These are phyloP conservation scores for Prillingera fragicola DNA, from an alignment of 1,284 basidiomycete species.

Conservation along the genomic window DNA sequence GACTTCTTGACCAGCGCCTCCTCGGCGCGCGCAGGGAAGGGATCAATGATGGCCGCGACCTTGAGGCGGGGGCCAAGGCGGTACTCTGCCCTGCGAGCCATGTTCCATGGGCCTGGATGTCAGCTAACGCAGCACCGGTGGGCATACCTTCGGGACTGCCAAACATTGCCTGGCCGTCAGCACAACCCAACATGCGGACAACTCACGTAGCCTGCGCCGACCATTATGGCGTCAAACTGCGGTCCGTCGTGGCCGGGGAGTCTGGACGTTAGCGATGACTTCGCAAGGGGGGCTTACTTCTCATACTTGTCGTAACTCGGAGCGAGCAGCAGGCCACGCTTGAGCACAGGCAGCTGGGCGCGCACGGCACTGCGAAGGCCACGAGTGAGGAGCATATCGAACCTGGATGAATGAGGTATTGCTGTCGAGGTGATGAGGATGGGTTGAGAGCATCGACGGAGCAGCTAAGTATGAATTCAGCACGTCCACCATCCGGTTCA, in stretches of 20 bases:
- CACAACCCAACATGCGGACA: not conserved
- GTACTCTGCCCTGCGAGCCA: conserved; percentile 29
- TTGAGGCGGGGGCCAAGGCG: conserved; percentile 91
- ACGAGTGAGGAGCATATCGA: too few relatives aligned
- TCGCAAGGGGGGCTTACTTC: not conserved
- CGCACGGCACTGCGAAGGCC: too few relatives aligned
- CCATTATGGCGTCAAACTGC: conserved; percentile 24
- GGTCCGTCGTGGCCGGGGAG: conserved; percentile 8
- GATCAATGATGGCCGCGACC: conserved; percentile 87
- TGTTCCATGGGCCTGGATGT: conserved; percentile 39
- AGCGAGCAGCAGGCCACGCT: conserved; percentile 7
- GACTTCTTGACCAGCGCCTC: conserved; percentile 78
- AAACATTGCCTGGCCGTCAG: conserved; percentile 38
- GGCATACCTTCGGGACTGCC: conserved; percentile 40
- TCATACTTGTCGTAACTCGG: conserved; percentile 6
- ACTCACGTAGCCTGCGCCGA: conserved; percentile 40
- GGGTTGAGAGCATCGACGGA: too few relatives aligned
- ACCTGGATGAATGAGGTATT: too few relatives aligned
- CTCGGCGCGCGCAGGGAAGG: conserved; percentile 70
- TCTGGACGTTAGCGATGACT: conserved; percentile 1
- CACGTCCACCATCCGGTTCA: too few relatives aligned
- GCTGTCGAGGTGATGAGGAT: too few relatives aligned
- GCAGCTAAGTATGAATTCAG: too few relatives aligned
- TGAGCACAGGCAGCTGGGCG: too few relatives aligned
- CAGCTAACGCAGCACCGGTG: not conserved